These are phyloP conservation scores for Hypsizygus marmoreus DNA, from an alignment of 768 basidiomycete genomes.

Conservation along the genomic window DNA sequence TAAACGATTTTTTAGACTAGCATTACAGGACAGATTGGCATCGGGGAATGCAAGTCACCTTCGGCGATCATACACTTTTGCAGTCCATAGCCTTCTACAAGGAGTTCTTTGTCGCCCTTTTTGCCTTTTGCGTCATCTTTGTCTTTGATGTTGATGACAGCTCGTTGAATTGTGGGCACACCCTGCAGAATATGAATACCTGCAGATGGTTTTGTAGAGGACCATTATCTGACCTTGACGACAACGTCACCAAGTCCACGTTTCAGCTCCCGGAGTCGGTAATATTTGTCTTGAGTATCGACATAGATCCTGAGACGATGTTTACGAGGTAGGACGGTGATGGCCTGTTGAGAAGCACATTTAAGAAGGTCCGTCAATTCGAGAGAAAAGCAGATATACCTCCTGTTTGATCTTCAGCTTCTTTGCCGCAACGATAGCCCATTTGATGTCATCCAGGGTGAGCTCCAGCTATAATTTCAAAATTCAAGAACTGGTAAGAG, in stretches of 20 bases:
- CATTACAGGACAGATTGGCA: neutral
- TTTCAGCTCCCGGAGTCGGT: slow-evolving; percentile 83
- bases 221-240: slow-evolving; percentile 67
- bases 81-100: slow-evolving; percentile 96
- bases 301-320: slow-evolving; percentile 79
- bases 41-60: slow-evolving; percentile 49
- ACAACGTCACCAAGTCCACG: slow-evolving; percentile 82
- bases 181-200: slow-evolving; percentile 51
- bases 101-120: slow-evolving; percentile 86
- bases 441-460: slow-evolving; percentile 89
- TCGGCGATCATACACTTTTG: slow-evolving; percentile 97
- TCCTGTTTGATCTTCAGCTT: slow-evolving; percentile 94
- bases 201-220: neutral
- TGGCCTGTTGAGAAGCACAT: slow-evolving; percentile 49
- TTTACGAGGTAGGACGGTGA: slow-evolving; percentile 73
- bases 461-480: slow-evolving; percentile 71
- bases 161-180: slow-evolving; percentile 82
- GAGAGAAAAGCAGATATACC: slow-evolving; percentile 36
- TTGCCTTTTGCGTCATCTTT: slow-evolving; percentile 77
- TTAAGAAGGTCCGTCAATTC: neutral
- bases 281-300: slow-evolving; percentile 77
- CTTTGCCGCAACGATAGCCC: slow-evolving; percentile 82
- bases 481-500: neutral
- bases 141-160: slow-evolving; percentile 95
- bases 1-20: slow-evolving; percentile 1